These are phyloP conservation scores for Dianthus caryophyllus DNA, from an alignment of 148 eudicot genomes.

Conservation along the genomic window DNA sequence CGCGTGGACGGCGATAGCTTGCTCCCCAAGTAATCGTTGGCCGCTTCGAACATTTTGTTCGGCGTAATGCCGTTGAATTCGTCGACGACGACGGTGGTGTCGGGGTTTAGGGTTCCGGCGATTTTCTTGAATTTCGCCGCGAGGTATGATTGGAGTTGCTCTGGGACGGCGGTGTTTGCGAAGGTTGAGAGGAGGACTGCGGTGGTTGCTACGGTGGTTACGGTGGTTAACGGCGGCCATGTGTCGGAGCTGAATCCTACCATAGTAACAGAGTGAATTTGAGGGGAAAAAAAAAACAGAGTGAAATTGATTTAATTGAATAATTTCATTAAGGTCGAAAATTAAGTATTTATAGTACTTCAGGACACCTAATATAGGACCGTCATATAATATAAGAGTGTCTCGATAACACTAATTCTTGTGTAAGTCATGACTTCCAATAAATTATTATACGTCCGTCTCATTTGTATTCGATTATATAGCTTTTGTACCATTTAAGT, in stretches of 20 bases:
- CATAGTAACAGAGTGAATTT: too few relatives aligned
- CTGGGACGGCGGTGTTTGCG: constrained; percentile 46
- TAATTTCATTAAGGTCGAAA: too few relatives aligned
- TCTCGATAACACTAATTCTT: too few relatives aligned
- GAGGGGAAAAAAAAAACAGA: too few relatives aligned
- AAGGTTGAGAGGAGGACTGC: constrained; percentile 40
- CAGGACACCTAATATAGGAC: too few relatives aligned
- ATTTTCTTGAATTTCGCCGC: constrained; percentile 25
- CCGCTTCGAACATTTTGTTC: constrained; percentile 48
- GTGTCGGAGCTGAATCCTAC: constrained; percentile 21
- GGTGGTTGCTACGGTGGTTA: constrained; percentile 47
- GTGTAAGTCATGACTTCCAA: too few relatives aligned
- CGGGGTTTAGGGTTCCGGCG: constrained; percentile 35
- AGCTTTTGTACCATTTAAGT: too few relatives aligned
- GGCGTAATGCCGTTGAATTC: constrained; percentile 45
- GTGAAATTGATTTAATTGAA: too few relatives aligned
- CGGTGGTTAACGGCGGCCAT: constrained; percentile 43
- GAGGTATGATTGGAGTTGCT: constrained; percentile 31
- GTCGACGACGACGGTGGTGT: constrained; percentile 48
- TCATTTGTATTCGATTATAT: too few relatives aligned
- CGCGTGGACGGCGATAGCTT: constrained; percentile 31
- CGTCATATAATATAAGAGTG: too few relatives aligned
- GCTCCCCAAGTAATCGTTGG: constrained; percentile 39
- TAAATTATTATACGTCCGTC: too few relatives aligned
- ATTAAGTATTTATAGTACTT: too few relatives aligned